Base-by-base conservation (phyloP, 306 rosid genomes). In the Ceratonia siliqua region DNA sequence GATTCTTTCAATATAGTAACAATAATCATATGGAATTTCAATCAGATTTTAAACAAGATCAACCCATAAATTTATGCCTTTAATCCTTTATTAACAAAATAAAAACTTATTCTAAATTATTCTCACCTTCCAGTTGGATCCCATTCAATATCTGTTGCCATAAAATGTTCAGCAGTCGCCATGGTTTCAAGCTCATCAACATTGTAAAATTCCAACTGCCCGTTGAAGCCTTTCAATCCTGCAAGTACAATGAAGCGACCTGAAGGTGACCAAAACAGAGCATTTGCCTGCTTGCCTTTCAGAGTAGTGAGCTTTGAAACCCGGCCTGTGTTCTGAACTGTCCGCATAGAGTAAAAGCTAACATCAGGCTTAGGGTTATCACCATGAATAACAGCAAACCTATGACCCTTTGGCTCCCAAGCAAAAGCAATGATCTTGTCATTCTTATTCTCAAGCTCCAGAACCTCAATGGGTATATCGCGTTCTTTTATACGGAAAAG, bases 51-150 rank as follows among this genome's bases (percentile, higher is more conserved):
- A n/a, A n/a, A n/a, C n/a, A n/a, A n/a, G n/a, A n/a, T n/a, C n/a
- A n/a, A n/a, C n/a, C n/a, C n/a, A n/a, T n/a, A n/a, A n/a, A n/a
- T n/a, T n/a, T n/a, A n/a, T n/a, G n/a, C n/a, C n/a, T n/a, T n/a
- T n/a, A n/a, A n/a, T n/a, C n/a, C n/a, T n/a, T n/a, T n/a, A n/a
- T 30, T 5, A 20, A 39, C 13, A 45, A 42, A 12, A 42, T 33
- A 35, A 33, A 13, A 13, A 68, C 35, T 20, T 4, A 10, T 42
- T 39, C 9, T 24, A 61, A 15, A 17, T 33, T 18, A 64, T 48
- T 49, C 86, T 49, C 86, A 92, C 97, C 97, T 88, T 82, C 97
- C 97, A 8, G 97, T 92, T 15, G 96, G 96, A 86, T 89, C 96
- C 97, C 97, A 92, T 72, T 89, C 93, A 50, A 89, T 87, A 70